Evolutionary conservation across 768 basidiomycete species (phyloP), one percentile per base, ranked within the genome.

Genomic region (Lentinula raphanica): DNA sequence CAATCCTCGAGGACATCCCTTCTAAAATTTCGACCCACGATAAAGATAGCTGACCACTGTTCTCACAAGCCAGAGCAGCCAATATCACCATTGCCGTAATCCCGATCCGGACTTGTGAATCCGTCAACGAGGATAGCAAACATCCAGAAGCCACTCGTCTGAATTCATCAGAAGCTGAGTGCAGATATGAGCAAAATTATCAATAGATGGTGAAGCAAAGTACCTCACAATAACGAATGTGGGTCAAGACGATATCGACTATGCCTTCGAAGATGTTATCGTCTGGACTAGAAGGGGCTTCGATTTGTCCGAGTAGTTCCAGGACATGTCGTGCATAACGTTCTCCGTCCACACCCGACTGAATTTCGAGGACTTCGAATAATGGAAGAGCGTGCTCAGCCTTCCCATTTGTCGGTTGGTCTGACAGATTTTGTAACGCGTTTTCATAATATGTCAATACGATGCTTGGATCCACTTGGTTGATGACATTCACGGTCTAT

Each of bases 21-120:
- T 71, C 68, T 39, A 90, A 70, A 49, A 86, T 66, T 31, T 77
- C 74, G 45, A 63, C 49, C 1, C 86, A 82, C 7, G 82, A 65
- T 35, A 82, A 68, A n/a, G 84, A 72, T 45, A 82, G 65, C 48
- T 71, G 72, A 21, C 77, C 76, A 51, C 79, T 78, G 62, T 83
- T 81, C 67, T 90, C 88, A 58, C 78, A 79, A n/a, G 82, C 76
- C 39, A 89, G 68, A 2, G 91, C 91, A 8, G 84, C 75, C n/a
- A 79, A 65, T n/a, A 92, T 78, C 19, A 89, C 80, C 66, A 87
- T 77, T 35, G 83, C 65, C 0, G 88, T 90, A 11, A 87, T 80
- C 13, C 82, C 80, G 12, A 76, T 60, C 15, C 64, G 64, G 25
- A 64, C 60, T 17, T 73, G 70, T 0, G 64, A 60, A 36, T 84